Evolutionary conservation across 352 stramenopile species (phyloP), one percentile per base, ranked within the genome.

Genomic region (Phytophthora nicotianae): DNA sequence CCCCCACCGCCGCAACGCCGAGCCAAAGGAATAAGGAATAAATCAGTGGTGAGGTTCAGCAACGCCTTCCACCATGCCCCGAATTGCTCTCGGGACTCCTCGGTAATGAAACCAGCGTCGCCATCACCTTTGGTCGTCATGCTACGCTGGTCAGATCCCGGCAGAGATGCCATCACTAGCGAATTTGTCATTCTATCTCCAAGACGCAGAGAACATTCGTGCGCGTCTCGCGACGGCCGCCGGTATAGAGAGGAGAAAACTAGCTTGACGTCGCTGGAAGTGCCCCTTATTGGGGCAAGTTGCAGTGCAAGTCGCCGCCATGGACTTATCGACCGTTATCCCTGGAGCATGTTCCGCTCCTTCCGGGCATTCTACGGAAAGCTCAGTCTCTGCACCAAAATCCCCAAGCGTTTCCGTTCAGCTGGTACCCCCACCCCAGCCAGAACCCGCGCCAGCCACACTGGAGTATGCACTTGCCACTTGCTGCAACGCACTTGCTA

Each of bases 401-500:
- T 64, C 50, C 53, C 27, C 54, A 46, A 68, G 50, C 50, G 61
- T 70, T 66, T 74, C 61, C 43, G 68, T 76, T 72, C 68, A 75
- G 67, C 41, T 55, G 40, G 23, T 48, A 66, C 46, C 65, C 54
- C 56, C 53, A 65, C 26, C 67, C 67, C 68, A 76, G 54, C 63
- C 63, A 68, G 57, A 68, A 68, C 57, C 68, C 63, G 46, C 50
- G 52, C 62, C 55, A 53, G 64, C 53, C 62, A 63, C 52, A 50
- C 40, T 50, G 50, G 65, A 63, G 50, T 46, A 70, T 65, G 64
- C 56, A 63, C 64, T 77, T 74, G 69, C 69, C 60, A 71, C 59
- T 56, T 77, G 64, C 65, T 68, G 60, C 69, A 77, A 74, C 65
- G 69, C 59, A 74, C 69, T 77, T 68, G 69, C 65, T 48, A 77